phyloP scores from a whole-genome alignment of 129 eudicot genomes.

The Silybum marianum region DNA sequence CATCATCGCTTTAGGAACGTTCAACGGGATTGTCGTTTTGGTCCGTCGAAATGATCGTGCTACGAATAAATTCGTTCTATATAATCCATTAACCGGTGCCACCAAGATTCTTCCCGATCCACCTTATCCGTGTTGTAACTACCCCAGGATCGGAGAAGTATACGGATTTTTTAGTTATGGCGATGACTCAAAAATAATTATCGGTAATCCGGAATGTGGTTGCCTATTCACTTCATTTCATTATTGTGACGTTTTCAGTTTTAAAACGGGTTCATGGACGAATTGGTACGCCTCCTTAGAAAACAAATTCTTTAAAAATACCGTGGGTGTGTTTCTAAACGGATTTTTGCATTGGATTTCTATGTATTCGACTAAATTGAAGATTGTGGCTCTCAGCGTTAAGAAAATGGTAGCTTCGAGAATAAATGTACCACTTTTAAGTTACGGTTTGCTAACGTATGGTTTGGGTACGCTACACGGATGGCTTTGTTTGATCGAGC shows the following conservation, averaged over 20 bases:
- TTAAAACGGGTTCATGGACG: constrained; percentile 16
- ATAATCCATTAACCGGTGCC: constrained; percentile 19
- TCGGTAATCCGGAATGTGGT: too few relatives aligned
- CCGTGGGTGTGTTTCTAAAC: neutral
- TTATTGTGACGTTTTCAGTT: neutral
- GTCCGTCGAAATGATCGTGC: too few relatives aligned
- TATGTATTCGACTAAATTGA: neutral
- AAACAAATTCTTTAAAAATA: neutral
- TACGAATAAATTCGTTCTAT: neutral
- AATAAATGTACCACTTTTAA: neutral
- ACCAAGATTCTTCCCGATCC: neutral
- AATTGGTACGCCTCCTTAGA: neutral
- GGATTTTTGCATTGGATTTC: neutral
- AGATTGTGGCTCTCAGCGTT: constrained; percentile 5
- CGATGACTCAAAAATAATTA: neutral
- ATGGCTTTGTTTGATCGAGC: constrained; percentile 12
- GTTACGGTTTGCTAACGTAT: too few relatives aligned
- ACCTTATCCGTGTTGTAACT: too few relatives aligned
- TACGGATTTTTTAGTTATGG: neutral
- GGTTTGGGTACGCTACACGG: constrained; percentile 3
- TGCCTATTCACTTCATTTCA: too few relatives aligned
- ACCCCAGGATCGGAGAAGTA: neutral
- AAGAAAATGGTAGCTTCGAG: neutral
- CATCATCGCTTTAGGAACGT: neutral
- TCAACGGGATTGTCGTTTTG: constrained; percentile 6